Evolutionary conservation across 2,329 filamentous ascomycete species (phyloP), one percentile per base, ranked within the genome.

Genomic region (Xylariaceae sp.): DNA sequence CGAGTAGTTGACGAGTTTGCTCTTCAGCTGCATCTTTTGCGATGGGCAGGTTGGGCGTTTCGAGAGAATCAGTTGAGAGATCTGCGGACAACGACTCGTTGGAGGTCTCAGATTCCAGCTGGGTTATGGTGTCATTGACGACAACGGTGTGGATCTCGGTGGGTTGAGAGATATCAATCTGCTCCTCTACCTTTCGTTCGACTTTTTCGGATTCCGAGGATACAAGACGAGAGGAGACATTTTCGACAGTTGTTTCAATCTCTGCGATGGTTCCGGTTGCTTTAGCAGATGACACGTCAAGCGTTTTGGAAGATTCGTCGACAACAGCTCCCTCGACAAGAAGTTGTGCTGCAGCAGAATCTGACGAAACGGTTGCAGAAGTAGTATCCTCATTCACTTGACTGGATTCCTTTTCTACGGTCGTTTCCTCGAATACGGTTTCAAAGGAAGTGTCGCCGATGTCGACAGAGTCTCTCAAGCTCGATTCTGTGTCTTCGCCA

Each of bases 131-230:
- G 42, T 17, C 34, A 49, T 58, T 30, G 6, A 45, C 18, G 9
- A n/a, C 35, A 34, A n/a, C 42, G 35, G 18, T 7, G 13, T 53
- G 53, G 11, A 11, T 47, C 53, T 45, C 48, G 34, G 51, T 10
- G 18, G 15, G 44, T 44, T 57, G 56, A 45, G 3, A 13, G 18
- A 23, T 52, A 47, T 48, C 53, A 44, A 45, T 42, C 37, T 59
- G 53, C 35, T 66, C 63, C 51, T 66, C 64, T 15, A 56, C 50
- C 51, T 73, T 74, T 35, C 57, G 61, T 53, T 66, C 66, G 53
- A 77, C 75, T 60, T 80, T 80, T 64, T 80, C 80, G 9, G 71
- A 76, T 64, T 77, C 75, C 59, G 48, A 55, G 58, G 62, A 52
- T 13, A 61, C 6, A 17, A 51, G 37, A 48, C 71, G 65, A 11